Conservation (phyloP, 2,329 filamentous ascomycete genomes). For the Pseudocercospora cruenta region DNA sequence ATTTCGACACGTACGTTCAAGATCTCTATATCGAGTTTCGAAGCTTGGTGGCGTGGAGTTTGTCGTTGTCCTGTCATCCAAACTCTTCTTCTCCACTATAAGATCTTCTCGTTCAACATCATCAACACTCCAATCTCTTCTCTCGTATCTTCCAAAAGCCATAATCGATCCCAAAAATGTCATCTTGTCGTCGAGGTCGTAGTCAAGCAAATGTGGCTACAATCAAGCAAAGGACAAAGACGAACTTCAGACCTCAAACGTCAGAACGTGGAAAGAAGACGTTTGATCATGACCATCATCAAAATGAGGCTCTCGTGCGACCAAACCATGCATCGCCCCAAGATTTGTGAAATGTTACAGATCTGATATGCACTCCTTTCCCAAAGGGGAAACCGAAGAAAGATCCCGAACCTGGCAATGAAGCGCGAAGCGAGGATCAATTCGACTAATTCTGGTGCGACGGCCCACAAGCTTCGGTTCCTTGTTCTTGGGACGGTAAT, state of each 20-base stretch:
- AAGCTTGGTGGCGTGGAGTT: neutral
- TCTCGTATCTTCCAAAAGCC: neutral
- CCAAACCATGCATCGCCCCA: neutral
- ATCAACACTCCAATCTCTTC: conserved; percentile 1
- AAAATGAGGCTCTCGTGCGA: neutral
- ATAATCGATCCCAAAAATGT: neutral
- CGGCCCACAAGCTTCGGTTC: neutral
- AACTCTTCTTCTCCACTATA: no score
- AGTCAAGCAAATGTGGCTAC: no score
- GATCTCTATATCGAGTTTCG: conserved; percentile 9
- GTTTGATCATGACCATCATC: neutral
- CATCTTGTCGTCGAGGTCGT: neutral
- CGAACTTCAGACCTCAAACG: neutral
- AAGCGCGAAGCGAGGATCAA: no score
- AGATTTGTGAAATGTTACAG: conserved; percentile 4
- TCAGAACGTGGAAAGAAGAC: neutral
- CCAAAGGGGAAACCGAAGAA: conserved; percentile 6
- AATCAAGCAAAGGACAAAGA: no score
- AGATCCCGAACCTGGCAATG: neutral
- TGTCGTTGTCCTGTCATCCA: no score
- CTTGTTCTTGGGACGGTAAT: neutral
- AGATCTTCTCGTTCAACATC: conserved; percentile 15
- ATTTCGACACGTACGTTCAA: conserved; percentile 1
- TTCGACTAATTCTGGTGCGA: conserved; percentile 1
- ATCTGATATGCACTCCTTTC: conserved; percentile 4